Percentiles rank a stretch among this genome's conserved stretches.
phyloP scores from a whole-genome alignment of 1,284 basidiomycete species.

The Ceratobasidium sp. region DNA sequence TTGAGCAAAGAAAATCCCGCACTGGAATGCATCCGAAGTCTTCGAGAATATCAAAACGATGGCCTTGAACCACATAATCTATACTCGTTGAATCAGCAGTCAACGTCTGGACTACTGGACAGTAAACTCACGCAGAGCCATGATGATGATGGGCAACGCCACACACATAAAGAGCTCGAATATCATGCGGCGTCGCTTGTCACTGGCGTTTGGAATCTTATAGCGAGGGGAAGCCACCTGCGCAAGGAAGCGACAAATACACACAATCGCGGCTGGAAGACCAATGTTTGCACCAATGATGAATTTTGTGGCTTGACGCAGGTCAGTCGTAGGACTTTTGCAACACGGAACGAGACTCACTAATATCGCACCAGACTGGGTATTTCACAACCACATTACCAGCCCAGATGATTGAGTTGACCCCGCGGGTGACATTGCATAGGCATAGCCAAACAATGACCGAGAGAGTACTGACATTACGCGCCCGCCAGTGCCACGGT shows the following conservation, averaged over 20 bases:
- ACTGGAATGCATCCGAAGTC: slow-evolving; percentile 66
- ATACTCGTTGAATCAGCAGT: slow-evolving; percentile 4
- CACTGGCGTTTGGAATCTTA: slow-evolving; percentile 44
- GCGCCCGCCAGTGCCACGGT: slow-evolving; percentile 55
- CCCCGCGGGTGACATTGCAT: slow-evolving; percentile 58
- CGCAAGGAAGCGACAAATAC: slow-evolving; percentile 50
- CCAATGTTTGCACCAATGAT: slow-evolving; percentile 44
- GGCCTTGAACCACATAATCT: slow-evolving; percentile 71
- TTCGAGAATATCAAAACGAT: slow-evolving; percentile 69
- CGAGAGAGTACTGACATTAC: slow-evolving; percentile 62
- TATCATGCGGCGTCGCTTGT: slow-evolving; percentile 50
- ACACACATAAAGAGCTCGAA: slow-evolving; percentile 62
- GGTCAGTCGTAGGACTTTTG: slow-evolving; percentile 9
- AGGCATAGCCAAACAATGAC: slow-evolving; percentile 64
- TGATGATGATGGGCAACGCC: slow-evolving; percentile 61
- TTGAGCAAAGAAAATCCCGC: background rate
- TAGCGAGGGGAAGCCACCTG: slow-evolving; percentile 47
- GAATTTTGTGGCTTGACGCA: slow-evolving; percentile 44
- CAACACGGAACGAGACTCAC: slow-evolving; percentile 43
- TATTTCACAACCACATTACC: slow-evolving; percentile 45
- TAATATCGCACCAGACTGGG: slow-evolving; percentile 53
- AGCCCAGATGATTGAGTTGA: slow-evolving; percentile 58
- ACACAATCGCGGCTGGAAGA: slow-evolving; percentile 47
- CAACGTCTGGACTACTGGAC: background rate
- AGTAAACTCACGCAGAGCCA: slow-evolving; percentile 61